Evolutionary conservation across 2,329 filamentous ascomycete genomes (phyloP).

Genomic region (Penicillium corylophilum): DNA sequence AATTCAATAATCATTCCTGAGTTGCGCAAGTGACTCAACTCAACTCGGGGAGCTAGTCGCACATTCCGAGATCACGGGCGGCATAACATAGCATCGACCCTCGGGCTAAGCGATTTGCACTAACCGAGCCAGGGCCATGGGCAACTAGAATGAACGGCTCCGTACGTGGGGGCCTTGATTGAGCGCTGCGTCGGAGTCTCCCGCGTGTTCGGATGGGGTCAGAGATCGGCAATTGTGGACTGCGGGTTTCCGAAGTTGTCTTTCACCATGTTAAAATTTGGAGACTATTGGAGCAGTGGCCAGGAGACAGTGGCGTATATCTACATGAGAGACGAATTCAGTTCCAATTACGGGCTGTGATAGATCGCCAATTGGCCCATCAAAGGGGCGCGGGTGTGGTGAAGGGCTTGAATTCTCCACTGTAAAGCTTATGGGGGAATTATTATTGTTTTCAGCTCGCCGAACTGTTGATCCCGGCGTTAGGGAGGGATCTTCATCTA

Average conservation of each 20-base stretch:
- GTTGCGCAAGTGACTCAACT: background rate
- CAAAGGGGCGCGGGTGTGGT: background rate
- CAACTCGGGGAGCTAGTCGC: background rate
- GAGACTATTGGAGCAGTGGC: background rate
- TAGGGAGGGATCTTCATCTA: background rate
- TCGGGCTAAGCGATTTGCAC: background rate
- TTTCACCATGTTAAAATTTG: background rate
- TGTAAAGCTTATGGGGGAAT: background rate
- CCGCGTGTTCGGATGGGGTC: too few relatives aligned
- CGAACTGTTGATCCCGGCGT: background rate
- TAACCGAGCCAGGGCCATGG: background rate
- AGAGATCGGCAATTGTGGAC: background rate
- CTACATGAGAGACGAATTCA: too few relatives aligned
- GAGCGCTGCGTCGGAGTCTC: too few relatives aligned
- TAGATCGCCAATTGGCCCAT: background rate
- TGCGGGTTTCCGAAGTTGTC: background rate
- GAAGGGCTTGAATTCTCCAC: background rate
- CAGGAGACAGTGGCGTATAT: background rate
- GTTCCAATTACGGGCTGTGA: too few relatives aligned
- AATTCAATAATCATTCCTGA: background rate
- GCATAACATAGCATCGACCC: background rate
- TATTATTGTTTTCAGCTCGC: background rate
- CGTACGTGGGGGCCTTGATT: background rate
- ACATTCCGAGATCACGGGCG: background rate
- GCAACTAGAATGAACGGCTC: background rate